These are phyloP conservation scores for Coemansia javaensis DNA, from an alignment of 192 early-diverging fungal genomes.

Conservation along the genomic window DNA sequence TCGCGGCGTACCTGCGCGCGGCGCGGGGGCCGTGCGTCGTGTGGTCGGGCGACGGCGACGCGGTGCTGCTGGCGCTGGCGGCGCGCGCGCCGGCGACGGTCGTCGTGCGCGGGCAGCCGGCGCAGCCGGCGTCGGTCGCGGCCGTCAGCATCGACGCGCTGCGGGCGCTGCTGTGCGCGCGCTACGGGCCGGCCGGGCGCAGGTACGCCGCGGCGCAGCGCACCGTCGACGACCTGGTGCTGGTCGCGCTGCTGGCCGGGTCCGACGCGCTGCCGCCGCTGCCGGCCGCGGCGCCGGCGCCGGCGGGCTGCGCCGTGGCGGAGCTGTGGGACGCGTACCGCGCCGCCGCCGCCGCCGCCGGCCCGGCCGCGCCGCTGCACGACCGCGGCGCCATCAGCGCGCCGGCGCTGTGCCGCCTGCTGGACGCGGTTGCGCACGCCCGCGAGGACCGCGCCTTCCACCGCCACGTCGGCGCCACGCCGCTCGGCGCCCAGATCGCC, in stretches of 20 bases:
- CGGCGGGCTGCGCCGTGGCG: conserved; percentile 51
- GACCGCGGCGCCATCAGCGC: conserved; percentile 52
- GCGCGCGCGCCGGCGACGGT: conserved; percentile 91
- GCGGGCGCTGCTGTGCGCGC: conserved; percentile 57
- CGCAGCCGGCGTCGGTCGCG: conserved; percentile 16
- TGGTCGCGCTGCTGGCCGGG: conserved; percentile 88
- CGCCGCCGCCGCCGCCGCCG: conserved; percentile 1
- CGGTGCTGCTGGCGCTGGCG: conserved; percentile 89
- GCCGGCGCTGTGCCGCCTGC: conserved; percentile 30
- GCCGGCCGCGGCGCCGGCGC: not conserved
- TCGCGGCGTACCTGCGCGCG: conserved; percentile 90
- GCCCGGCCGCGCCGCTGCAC: conserved; percentile 44
- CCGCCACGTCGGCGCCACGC: conserved; percentile 18
- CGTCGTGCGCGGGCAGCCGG: conserved; percentile 81
- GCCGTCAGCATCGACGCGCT: conserved; percentile 13
- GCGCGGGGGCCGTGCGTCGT: conserved; percentile 73
- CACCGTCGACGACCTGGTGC: conserved; percentile 88
- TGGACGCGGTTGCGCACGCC: conserved; percentile 43
- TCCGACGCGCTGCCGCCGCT: conserved; percentile 87
- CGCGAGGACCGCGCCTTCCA: conserved; percentile 55
- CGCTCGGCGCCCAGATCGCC: conserved; percentile 18
- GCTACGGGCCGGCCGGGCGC: conserved; percentile 68
- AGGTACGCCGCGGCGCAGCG: conserved; percentile 52
- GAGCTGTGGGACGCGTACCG: conserved; percentile 48
- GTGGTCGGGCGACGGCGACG: conserved; percentile 94